Evolutionary conservation across 306 rosid species (phyloP).

Genomic region (Acacia acuminata): DNA sequence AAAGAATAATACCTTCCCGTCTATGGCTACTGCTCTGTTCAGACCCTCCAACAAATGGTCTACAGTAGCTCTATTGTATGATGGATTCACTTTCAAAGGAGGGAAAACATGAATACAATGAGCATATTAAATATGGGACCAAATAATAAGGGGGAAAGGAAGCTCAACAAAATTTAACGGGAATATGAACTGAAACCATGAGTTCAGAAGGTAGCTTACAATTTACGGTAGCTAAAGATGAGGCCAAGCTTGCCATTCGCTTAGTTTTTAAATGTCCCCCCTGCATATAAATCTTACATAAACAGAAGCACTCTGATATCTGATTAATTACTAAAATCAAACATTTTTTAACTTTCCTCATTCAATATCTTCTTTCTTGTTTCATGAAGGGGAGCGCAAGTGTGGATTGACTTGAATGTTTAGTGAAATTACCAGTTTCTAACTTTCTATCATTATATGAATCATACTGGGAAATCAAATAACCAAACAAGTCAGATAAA

Average conservation of each 20-base stretch:
- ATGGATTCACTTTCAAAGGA: constrained; percentile 51
- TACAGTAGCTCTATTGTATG: constrained; percentile 60
- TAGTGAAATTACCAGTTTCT: constrained; percentile 15
- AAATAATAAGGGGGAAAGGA: neutral
- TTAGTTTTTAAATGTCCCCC: constrained; percentile 74
- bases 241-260: constrained; percentile 57
- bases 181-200: constrained; percentile 18
- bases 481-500: neutral
- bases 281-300: constrained; percentile 45
- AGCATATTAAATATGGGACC: constrained; percentile 22
- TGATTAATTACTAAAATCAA: neutral
- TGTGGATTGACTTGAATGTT: constrained; percentile 24
- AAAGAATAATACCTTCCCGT: constrained; percentile 80
- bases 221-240: constrained; percentile 57
- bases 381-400: constrained; percentile 5
- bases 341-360: neutral
- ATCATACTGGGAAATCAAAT: constrained; percentile 29
- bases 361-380: neutral
- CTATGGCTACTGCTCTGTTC: constrained; percentile 73
- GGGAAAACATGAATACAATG: constrained; percentile 32
- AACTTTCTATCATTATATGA: constrained; percentile 25
- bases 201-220: constrained; percentile 53
- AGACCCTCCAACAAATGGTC: constrained; percentile 71
- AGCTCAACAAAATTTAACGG: constrained; percentile 21
- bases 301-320: constrained; percentile 17